phyloP scores from a whole-genome alignment of 225 moss, liverwort and hornwort species.

The Sphagnum contortum region DNA sequence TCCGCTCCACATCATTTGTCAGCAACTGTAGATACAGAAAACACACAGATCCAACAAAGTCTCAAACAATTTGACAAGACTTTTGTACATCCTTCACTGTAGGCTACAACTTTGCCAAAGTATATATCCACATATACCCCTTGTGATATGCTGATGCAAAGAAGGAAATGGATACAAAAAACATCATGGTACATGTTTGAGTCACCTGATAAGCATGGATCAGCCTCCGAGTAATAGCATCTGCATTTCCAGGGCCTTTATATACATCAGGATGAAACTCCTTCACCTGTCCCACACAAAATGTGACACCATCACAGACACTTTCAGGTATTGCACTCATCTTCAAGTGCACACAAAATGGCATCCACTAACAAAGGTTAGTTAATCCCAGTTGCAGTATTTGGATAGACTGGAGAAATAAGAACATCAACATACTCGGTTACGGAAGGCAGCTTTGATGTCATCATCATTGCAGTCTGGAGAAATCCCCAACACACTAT shows the following conservation, averaged over 20 bases:
- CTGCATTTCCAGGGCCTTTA: slow-evolving; percentile 74
- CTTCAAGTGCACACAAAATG: too few species aligned
- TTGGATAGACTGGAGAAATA: not conserved
- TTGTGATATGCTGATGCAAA: too few species aligned
- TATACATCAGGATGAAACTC: slow-evolving; percentile 99
- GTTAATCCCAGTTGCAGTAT: too few species aligned
- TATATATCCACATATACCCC: too few species aligned
- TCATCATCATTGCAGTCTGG: slow-evolving; percentile 69
- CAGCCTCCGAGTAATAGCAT: slow-evolving; percentile 79
- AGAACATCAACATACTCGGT: slow-evolving; percentile 43
- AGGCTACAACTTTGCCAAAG: too few species aligned
- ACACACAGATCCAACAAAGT: slow-evolving; percentile 1
- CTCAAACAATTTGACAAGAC: too few species aligned
- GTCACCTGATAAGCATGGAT: slow-evolving; percentile 81
- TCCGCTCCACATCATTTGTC: slow-evolving; percentile 17
- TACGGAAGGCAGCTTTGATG: slow-evolving; percentile 75
- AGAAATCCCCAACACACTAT: slow-evolving; percentile 69
- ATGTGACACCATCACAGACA: not conserved
- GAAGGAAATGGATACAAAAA: too few species aligned
- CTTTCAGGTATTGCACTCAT: not conserved
- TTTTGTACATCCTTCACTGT: too few species aligned
- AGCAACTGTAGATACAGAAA: slow-evolving; percentile 22
- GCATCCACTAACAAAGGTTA: too few species aligned
- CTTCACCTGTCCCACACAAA: slow-evolving; percentile 51
- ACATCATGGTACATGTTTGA: too few species aligned